Base-by-base conservation (phyloP, 768 basidiomycete species). In the Thelephora ganbajun region DNA sequence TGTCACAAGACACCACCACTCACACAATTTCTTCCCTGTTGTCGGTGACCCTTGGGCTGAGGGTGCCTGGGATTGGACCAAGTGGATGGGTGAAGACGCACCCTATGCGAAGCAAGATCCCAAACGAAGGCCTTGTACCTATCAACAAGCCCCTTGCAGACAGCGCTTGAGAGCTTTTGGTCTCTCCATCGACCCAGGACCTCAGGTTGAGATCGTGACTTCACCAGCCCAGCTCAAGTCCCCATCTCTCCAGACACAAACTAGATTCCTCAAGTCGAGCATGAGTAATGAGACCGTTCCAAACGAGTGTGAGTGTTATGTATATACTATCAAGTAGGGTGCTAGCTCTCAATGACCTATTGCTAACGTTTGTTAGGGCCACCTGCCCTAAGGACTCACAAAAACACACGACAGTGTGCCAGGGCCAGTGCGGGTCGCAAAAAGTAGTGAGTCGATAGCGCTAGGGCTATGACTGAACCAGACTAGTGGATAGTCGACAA, bases 1-100 rank as follows among this genome's bases (percentile, higher is more conserved):
- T 51, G 72, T 84, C 48, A 91, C 90, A 35, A 73, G 86, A 41
- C 87, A 91, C 56, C 90, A 92, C 61, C 87, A 84, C 57, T 74
- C 80, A 44, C 90, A 93, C 61, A 82, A 83, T 56, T 78, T 82
- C 62, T 79, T 79, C 54, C 80, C 82, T 0, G 73, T 70, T 0
- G 69, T 75, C 23, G 68, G 69, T 58, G 65, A 74, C 37, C 73
- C 69, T 23, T 67, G 68, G 48, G 66, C 69, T 11, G 74, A 78
- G 55, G 72, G 69, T 9, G 61, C 70, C 11, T 73, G 69, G 66
- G 76, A 79, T 57, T 77, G 74, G 76, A 67, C 74, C 35, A 77
- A 73, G 54, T 78, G 69, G 61, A 63, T 65, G 44, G 66, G 67
- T 0, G 71, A 72, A 44, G 71, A 71, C 37, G 49, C 66, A 5